Percentiles rank a stretch among this genome's conserved stretches.
phyloP scores from a whole-genome alignment of 345 rosid species.

The Iberis pinnata region DNA sequence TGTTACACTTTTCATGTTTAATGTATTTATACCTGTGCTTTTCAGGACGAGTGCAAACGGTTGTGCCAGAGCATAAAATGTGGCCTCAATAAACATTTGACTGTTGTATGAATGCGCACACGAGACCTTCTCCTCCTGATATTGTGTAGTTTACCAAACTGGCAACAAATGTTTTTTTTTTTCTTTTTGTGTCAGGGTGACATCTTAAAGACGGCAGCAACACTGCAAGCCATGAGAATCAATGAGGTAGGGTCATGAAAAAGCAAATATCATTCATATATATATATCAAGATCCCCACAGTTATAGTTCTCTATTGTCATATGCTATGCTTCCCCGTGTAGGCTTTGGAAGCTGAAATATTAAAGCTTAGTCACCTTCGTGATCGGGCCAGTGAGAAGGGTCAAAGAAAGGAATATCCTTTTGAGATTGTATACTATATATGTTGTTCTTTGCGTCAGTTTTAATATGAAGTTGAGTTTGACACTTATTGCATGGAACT shows the following conservation, averaged over 20 bases:
- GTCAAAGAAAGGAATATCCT: conserved; percentile 80
- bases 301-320: conserved; percentile 1
- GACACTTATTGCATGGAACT: conserved; percentile 8
- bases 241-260: conserved; percentile 47
- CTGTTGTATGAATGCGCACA: conserved; percentile 50
- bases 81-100: conserved; percentile 57
- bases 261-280: conserved; percentile 1
- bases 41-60: conserved; percentile 78
- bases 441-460: neutral
- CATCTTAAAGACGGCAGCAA: conserved; percentile 58
- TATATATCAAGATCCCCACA: conserved; percentile 16
- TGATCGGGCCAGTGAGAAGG: conserved; percentile 80
- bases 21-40: conserved; percentile 21
- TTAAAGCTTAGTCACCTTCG: conserved; percentile 52
- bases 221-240: conserved; percentile 55
- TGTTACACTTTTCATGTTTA: conserved; percentile 8
- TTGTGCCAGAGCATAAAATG: conserved; percentile 59
- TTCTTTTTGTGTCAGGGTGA: conserved; percentile 52
- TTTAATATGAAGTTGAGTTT: neutral
- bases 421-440: conserved; percentile 15
- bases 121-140: conserved; percentile 1
- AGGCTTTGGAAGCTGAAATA: conserved; percentile 71
- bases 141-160: conserved; percentile 7
- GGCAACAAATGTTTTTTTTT: conserved; percentile 9
- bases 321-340: conserved; percentile 13